Base-by-base conservation (phyloP, 495 filamentous ascomycete genomes). In the Tuber umbilicatum region DNA sequence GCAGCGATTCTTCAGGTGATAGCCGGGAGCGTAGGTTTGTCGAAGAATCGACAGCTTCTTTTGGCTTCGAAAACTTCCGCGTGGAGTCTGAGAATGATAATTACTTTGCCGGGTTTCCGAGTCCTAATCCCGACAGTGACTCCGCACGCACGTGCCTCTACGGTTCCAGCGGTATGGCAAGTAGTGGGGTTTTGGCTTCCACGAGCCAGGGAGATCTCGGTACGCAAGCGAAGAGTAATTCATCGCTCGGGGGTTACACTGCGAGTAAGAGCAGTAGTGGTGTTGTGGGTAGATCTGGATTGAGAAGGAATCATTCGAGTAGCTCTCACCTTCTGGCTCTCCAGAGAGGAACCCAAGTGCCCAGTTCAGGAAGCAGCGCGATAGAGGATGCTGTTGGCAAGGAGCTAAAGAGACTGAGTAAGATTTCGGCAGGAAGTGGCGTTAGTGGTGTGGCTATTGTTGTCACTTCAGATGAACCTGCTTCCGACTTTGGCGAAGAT, bases 391-490 rank as follows among this genome's bases (percentile, higher is more conserved):
- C 78, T 47, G 70, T 81, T 55, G 40, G 76, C 21, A 81, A 75
- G 39, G 80, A 81, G 38, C 35, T 81, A 42, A 81, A 69, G 55
- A 78, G 80, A 41, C 70, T 81, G 39, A 81, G 80, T 69, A 81
- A 81, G 69, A 81, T 81, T 39, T 81, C 80, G 17, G 80, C 80
- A 39, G 80, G 80, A 68, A 81, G 80, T 73, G 80, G 80, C 14
- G 47, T 80, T 64, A 81, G 80, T 39, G 80, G 79, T 27, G 74
- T 81, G n/a, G 80, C 80, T 21, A 81, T 81, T 68, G 76, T 81
- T 68, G 75, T 81, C 64, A 81, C 80, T 37, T 64, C 80, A 67
- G 80, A 81, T 72, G 80, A 73, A 27, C 68, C 80, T 37, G 69
- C 79, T 70, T 78, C 80, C 45, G 68, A 68, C 37, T n/a, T 75